Conservation (phyloP, 495 filamentous ascomycete genomes). For the Neurospora hispaniola region DNA sequence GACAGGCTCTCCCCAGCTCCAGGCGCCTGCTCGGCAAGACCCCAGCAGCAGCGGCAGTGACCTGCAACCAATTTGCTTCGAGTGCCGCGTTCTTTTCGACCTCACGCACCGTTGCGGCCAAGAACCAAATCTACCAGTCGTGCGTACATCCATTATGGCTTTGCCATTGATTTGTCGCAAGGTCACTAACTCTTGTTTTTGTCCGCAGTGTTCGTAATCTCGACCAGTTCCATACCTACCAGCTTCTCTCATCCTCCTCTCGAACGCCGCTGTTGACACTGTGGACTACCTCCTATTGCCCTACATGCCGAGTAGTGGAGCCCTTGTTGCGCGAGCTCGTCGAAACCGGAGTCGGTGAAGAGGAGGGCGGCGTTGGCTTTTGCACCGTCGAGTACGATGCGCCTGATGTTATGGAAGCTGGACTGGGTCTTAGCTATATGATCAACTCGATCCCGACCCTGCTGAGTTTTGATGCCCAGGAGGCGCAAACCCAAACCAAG, state of each 20-base stretch:
- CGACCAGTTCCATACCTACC: conserved; percentile 51
- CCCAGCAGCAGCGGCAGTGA: neutral
- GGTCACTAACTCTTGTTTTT: neutral
- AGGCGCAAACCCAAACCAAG: conserved; percentile 45
- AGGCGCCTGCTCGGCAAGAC: conserved; percentile 1
- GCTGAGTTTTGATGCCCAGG: conserved; percentile 51
- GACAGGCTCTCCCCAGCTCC: neutral
- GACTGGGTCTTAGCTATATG: conserved; percentile 45
- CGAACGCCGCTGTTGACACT: conserved; percentile 53
- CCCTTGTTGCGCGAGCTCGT: conserved; percentile 45
- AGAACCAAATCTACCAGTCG: conserved; percentile 38
- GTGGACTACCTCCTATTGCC: conserved; percentile 59
- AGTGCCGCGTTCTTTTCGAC: conserved; percentile 18
- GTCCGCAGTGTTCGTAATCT: conserved; percentile 43
- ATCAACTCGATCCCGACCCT: conserved; percentile 59
- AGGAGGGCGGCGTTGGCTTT: conserved; percentile 48
- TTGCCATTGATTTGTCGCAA: neutral
- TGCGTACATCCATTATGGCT: conserved; percentile 17
- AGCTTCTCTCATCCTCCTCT: conserved; percentile 46
- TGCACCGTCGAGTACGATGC: conserved; percentile 54
- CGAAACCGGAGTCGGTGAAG: conserved; percentile 47
- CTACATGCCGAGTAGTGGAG: conserved; percentile 44
- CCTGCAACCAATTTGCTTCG: neutral
- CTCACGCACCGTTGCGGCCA: conserved; percentile 15
- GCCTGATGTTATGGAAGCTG: conserved; percentile 42